phyloP scores from a whole-genome alignment of 208 protist species.

The Leishmania lainsoni region DNA sequence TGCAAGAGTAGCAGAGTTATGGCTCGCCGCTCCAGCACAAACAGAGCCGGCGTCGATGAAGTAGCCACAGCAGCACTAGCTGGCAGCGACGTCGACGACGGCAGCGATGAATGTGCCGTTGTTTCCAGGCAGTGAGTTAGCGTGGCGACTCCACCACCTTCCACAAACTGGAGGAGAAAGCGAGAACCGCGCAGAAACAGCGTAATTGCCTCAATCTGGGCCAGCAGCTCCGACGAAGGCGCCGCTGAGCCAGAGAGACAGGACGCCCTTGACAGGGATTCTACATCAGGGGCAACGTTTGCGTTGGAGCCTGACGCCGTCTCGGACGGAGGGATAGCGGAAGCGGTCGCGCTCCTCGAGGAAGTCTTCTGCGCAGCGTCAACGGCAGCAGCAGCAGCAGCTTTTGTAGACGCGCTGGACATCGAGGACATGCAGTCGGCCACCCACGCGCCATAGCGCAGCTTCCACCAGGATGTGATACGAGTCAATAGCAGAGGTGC shows the following conservation, averaged over 20 bases:
- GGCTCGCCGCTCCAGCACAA: constrained; percentile 49
- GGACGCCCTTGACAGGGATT: not conserved
- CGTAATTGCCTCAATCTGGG: constrained; percentile 58
- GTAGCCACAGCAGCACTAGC: not conserved
- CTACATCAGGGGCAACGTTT: not conserved
- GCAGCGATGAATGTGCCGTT: not conserved
- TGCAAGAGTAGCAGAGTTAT: constrained; percentile 73
- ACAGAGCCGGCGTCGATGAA: not conserved
- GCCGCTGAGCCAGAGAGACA: not conserved
- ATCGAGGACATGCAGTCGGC: not conserved
- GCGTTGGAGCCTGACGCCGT: not conserved
- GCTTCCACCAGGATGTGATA: constrained; percentile 80
- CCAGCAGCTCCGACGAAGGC: constrained; percentile 38
- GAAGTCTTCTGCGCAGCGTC: not conserved
- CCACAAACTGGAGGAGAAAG: constrained; percentile 81
- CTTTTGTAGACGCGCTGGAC: not conserved
- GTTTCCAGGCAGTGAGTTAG: constrained; percentile 68
- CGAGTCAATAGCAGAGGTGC: constrained; percentile 82
- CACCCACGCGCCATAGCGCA: constrained; percentile 59
- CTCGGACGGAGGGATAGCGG: not conserved
- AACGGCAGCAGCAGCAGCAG: not conserved
- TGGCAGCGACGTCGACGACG: not conserved
- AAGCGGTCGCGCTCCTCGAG: not conserved
- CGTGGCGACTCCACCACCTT: constrained; percentile 58
- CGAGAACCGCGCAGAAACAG: constrained; percentile 78